Evolutionary conservation across 768 basidiomycete species (phyloP).

Genomic region (Calocybe gangraenosa): DNA sequence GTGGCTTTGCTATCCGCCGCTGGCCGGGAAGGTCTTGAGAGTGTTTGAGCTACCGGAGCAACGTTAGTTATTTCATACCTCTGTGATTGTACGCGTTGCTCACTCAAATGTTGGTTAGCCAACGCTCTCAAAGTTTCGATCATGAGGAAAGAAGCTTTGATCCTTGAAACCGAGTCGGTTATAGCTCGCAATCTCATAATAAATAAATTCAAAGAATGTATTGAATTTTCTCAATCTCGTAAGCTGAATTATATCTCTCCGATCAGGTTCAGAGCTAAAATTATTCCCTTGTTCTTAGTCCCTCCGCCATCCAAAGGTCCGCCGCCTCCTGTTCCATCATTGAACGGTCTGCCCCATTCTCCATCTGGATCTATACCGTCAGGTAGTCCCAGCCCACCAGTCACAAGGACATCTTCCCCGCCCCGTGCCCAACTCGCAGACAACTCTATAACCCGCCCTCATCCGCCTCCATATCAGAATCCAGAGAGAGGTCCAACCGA

Average conservation of each 20-base stretch:
- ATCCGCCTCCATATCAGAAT: slow-evolving; percentile 14
- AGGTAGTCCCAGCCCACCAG: slow-evolving; percentile 10
- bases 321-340: slow-evolving; percentile 61
- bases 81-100: neutral
- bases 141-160: slow-evolving; percentile 83
- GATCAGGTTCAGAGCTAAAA: neutral
- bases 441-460: slow-evolving; percentile 7
- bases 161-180: slow-evolving; percentile 56
- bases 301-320: slow-evolving; percentile 58
- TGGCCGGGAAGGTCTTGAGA: slow-evolving; percentile 89
- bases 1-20: slow-evolving; percentile 91
- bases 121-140: slow-evolving; percentile 73
- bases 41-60: slow-evolving; percentile 58
- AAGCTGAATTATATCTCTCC: slow-evolving; percentile 27
- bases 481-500: slow-evolving; percentile 13
- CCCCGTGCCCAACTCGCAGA: slow-evolving; percentile 4
- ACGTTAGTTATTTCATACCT: slow-evolving; percentile 39
- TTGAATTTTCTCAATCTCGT: slow-evolving; percentile 76
- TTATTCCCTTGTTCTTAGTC: slow-evolving; percentile 30
- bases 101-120: slow-evolving; percentile 35
- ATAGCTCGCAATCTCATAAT: slow-evolving; percentile 60
- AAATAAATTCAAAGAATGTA: slow-evolving; percentile 75
- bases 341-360: slow-evolving; percentile 29
- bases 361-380: slow-evolving; percentile 1
- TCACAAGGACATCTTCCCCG: slow-evolving; percentile 5